A percentile compares a stretch with the other conserved stretches of the same genome.
Conservation (phyloP, 495 filamentous ascomycete genomes). For the Annulohypoxylon bovei region DNA sequence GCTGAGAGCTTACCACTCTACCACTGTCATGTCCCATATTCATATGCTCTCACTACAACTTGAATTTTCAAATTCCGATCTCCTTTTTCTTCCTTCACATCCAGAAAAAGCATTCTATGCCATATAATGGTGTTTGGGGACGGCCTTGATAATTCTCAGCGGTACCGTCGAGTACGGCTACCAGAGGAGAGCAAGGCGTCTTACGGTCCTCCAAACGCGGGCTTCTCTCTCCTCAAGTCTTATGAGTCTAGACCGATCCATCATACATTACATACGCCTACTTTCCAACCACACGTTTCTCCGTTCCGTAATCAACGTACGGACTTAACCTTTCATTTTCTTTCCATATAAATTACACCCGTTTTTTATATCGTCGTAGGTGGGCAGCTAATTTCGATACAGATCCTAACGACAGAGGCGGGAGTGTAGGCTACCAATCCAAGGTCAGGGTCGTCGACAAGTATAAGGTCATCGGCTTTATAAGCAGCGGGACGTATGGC, state of each 20-base stretch:
- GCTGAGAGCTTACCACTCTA: slow-evolving; percentile 21
- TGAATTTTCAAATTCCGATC: neutral
- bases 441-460: slow-evolving; percentile 89
- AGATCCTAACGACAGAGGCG: slow-evolving; percentile 61
- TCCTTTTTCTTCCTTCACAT: neutral
- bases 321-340: slow-evolving; percentile 29
- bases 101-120: neutral
- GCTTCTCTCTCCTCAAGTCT: slow-evolving; percentile 16
- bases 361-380: slow-evolving; percentile 50
- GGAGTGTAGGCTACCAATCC: slow-evolving; percentile 72
- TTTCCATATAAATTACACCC: slow-evolving; percentile 15
- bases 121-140: slow-evolving; percentile 30
- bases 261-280: slow-evolving; percentile 16
- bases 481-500: slow-evolving; percentile 98
- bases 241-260: slow-evolving; percentile 9
- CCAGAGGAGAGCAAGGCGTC: slow-evolving; percentile 2
- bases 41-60: neutral
- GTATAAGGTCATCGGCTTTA: slow-evolving; percentile 97
- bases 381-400: slow-evolving; percentile 41
- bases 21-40: slow-evolving; percentile 8
- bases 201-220: slow-evolving; percentile 8
- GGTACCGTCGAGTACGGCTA: slow-evolving; percentile 10
- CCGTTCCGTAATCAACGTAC: slow-evolving; percentile 40
- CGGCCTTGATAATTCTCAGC: slow-evolving; percentile 14
- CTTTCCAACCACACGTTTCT: slow-evolving; percentile 19